Evolutionary conservation across 768 basidiomycete genomes (phyloP).

Genomic region (Dictyophora rubrovolvata): DNA sequence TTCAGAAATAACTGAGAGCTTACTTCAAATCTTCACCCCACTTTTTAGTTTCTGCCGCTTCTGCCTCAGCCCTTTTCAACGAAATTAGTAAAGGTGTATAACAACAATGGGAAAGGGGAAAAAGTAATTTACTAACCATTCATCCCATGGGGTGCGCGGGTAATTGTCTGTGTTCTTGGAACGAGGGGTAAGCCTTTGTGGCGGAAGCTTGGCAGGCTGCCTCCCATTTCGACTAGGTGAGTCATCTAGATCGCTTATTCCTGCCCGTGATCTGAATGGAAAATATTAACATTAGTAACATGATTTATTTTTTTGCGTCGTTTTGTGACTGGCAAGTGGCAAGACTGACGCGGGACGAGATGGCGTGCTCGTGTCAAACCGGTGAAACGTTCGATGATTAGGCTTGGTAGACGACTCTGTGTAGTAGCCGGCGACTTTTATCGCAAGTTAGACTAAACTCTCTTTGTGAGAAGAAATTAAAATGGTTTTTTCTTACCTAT

Average conservation of each 20-base stretch:
- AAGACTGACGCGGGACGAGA: not conserved
- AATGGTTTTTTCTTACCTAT: too few relatives aligned
- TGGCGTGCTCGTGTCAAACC: not conserved
- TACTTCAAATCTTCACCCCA: not conserved
- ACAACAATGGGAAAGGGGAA: too few relatives aligned
- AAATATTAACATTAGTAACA: too few relatives aligned
- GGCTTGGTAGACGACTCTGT: not conserved
- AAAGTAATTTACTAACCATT: not conserved
- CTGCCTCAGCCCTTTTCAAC: not conserved
- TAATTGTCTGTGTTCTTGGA: not conserved
- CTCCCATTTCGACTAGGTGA: not conserved
- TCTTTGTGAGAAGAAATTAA: too few relatives aligned
- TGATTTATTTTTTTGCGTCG: too few relatives aligned
- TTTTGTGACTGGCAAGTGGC: too few relatives aligned
- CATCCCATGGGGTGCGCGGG: not conserved
- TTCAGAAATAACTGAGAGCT: not conserved
- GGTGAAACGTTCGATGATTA: not conserved
- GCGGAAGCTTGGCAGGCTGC: not conserved
- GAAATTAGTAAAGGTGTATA: not conserved
- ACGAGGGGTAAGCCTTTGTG: not conserved
- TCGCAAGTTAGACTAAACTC: too few relatives aligned
- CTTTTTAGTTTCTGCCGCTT: not conserved
- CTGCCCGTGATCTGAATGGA: not conserved
- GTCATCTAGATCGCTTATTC: not conserved
- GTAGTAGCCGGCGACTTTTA: not conserved